These are phyloP conservation scores for Trypanosomatidae sp. DNA, from an alignment of 208 protist species.

Conservation along the genomic window DNA sequence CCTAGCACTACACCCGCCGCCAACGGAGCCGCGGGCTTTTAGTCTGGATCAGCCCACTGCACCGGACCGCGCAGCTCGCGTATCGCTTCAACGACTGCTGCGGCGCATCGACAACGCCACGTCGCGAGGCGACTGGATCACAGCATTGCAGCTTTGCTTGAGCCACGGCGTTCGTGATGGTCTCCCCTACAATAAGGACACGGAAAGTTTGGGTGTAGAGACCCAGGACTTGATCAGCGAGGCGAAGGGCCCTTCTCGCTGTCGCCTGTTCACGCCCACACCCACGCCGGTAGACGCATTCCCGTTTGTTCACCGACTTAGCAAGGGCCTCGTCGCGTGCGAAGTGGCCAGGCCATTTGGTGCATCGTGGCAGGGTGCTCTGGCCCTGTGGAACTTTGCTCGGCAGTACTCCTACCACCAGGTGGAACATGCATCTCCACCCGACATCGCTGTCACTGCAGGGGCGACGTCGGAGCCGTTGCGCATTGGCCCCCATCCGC, in stretches of 20 bases:
- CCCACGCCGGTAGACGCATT: not conserved
- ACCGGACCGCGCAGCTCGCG: not conserved
- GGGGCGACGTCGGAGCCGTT: not conserved
- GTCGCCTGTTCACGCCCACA: not conserved
- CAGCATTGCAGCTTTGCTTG: constrained; percentile 35
- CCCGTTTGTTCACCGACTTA: constrained; percentile 31
- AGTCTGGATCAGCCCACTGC: not conserved
- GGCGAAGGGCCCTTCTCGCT: not conserved
- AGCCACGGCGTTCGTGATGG: not conserved
- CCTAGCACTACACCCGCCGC: not conserved
- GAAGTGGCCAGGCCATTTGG: constrained; percentile 13
- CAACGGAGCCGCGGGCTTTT: not conserved
- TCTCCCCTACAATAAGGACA: not conserved
- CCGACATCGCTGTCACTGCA: not conserved
- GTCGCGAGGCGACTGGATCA: constrained; percentile 49
- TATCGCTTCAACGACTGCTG: not conserved
- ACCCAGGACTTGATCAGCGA: not conserved
- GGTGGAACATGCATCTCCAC: not conserved
- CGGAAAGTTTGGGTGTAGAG: not conserved
- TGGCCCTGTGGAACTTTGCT: constrained; percentile 24
- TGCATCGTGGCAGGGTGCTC: constrained; percentile 27
- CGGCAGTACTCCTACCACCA: not conserved
- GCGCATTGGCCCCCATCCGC: not conserved
- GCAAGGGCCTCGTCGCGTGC: constrained; percentile 45
- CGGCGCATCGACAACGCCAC: constrained; percentile 42